Conservation (phyloP, 2,329 filamentous ascomycete species). For the Daldinia sp. region DNA sequence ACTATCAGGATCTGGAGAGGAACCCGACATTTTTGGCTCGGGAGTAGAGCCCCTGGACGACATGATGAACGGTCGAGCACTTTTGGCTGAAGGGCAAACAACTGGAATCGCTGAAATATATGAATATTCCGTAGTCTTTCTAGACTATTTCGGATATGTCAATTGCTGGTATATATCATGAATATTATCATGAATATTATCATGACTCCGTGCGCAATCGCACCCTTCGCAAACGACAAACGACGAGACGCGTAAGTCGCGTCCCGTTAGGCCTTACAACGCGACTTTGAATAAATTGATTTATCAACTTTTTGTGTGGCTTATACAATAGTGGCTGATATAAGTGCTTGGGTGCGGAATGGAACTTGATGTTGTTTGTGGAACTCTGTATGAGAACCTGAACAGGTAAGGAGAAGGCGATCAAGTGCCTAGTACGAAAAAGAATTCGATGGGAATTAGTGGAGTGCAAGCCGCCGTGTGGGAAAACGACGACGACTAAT, state of each 20-base stretch:
- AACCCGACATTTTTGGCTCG: conserved; percentile 34
- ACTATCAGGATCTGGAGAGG: conserved; percentile 29
- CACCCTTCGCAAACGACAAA: conserved; percentile 1
- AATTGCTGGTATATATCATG: conserved; percentile 2
- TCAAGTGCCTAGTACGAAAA: background rate
- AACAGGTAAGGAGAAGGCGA: background rate
- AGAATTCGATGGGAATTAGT: too few species aligned
- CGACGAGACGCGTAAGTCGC: conserved; percentile 30
- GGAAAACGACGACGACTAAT: background rate
- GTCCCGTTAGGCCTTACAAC: conserved; percentile 22
- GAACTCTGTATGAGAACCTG: background rate
- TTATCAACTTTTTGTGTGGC: background rate
- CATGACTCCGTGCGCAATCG: background rate
- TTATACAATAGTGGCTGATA: background rate
- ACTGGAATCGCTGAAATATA: background rate
- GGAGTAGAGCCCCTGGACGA: conserved; percentile 38
- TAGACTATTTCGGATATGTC: background rate
- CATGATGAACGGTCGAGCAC: conserved; percentile 37
- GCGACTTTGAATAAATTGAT: conserved; percentile 30
- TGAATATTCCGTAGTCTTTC: background rate
- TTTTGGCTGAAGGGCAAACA: background rate
- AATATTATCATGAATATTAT: background rate
- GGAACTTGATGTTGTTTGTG: background rate
- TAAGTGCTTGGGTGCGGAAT: background rate
- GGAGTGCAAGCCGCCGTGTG: background rate